These are phyloP conservation scores for Ceratocystis eucalypticola DNA, from an alignment of 2,329 filamentous ascomycete genomes.

Conservation along the genomic window DNA sequence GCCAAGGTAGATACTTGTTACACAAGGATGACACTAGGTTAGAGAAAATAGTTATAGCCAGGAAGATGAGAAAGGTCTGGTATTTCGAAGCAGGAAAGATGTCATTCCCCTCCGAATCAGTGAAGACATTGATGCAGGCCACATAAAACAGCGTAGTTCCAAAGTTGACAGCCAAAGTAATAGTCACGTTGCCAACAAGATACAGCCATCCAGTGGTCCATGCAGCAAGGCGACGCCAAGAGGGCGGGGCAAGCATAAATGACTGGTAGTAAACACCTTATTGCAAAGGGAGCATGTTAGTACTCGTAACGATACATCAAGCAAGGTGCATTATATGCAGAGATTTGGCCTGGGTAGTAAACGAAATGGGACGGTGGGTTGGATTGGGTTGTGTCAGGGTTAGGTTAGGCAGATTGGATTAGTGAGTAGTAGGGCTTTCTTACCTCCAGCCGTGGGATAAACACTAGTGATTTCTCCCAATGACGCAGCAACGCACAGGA, in stretches of 20 bases:
- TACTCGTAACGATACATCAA: slow-evolving; percentile 10
- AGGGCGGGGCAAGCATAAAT: slow-evolving; percentile 54
- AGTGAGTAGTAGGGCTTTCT: slow-evolving; percentile 8
- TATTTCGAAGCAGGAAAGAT: slow-evolving; percentile 40
- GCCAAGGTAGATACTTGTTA: slow-evolving; percentile 51
- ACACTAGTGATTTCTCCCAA: slow-evolving; percentile 63
- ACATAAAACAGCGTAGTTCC: slow-evolving; percentile 55
- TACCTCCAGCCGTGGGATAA: slow-evolving; percentile 60
- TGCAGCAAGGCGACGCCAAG: slow-evolving; percentile 48
- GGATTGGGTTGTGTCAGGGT: no score
- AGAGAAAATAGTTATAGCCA: slow-evolving; percentile 50
- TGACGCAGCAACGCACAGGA: slow-evolving; percentile 55
- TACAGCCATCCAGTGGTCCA: slow-evolving; percentile 68
- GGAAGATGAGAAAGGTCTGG: slow-evolving; percentile 59
- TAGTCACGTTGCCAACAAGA: slow-evolving; percentile 67
- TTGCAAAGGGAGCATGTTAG: slow-evolving; percentile 1
- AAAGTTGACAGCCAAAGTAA: slow-evolving; percentile 72
- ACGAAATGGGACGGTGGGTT: slow-evolving; percentile 4
- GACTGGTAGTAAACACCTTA: slow-evolving; percentile 59
- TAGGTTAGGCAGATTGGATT: no score
- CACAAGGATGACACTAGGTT: slow-evolving; percentile 53
- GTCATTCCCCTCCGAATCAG: slow-evolving; percentile 30
- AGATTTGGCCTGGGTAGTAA: background rate
- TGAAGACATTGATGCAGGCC: slow-evolving; percentile 43
- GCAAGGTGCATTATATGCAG: background rate